These are phyloP conservation scores for Isatis lusitanica DNA, from an alignment of 441 rosid species.

Conservation along the genomic window DNA sequence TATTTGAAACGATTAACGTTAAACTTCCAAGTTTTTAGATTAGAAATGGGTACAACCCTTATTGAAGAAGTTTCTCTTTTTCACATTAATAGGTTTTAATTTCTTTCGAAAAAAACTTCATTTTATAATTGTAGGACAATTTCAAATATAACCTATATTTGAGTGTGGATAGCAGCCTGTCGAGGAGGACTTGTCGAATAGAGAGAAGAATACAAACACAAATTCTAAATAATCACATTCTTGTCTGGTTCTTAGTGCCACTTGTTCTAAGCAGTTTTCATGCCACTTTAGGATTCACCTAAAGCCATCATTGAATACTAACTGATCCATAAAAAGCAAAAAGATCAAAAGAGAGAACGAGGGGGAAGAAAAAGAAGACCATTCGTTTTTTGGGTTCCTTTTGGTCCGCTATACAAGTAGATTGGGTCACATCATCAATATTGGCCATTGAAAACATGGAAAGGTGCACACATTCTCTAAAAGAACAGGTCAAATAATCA, in stretches of 20 bases:
- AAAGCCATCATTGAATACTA: not conserved
- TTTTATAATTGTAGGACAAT: not conserved
- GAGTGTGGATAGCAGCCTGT: not conserved
- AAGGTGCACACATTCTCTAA: not conserved
- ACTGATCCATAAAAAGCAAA: not conserved
- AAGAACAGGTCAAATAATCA: not conserved
- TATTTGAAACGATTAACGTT: not conserved
- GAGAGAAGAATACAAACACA: not conserved
- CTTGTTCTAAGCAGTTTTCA: slow-evolving; percentile 19
- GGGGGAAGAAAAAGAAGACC: not conserved
- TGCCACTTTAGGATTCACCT: slow-evolving; percentile 11
- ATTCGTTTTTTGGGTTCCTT: not conserved
- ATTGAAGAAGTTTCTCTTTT: not conserved
- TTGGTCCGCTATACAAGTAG: not conserved
- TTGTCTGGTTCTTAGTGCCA: slow-evolving; percentile 9
- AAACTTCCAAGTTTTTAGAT: not conserved
- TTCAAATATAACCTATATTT: not conserved
- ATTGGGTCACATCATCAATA: not conserved
- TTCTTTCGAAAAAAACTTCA: not conserved
- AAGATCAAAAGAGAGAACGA: not conserved
- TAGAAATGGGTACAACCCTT: not conserved
- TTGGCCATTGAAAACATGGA: slow-evolving; percentile 22
- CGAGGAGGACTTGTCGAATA: not conserved
- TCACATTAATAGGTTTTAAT: not conserved
- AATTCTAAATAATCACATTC: slow-evolving; percentile 7